Evolutionary conservation across 169 alveolate genomes (phyloP), one percentile per base, ranked within the genome.

Genomic region (Plasmodium relictum): DNA sequence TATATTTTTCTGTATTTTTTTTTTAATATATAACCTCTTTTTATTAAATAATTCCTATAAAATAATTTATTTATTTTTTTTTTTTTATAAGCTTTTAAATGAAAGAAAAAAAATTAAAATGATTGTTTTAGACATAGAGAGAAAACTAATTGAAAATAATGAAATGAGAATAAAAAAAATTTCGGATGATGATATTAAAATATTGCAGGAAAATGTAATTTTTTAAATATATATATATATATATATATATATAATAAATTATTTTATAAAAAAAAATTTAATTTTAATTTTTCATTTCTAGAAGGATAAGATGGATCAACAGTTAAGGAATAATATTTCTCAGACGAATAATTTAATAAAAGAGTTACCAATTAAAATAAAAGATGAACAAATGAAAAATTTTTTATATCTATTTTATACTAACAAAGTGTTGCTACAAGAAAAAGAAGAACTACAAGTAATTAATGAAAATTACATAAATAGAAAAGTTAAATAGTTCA

Each of bases 401-500:
- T 74, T 74, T 41, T 18, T 74, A 14, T 74, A 61, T 39, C 42
- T 74, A 20, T 74, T 74, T 20, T 74, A 74, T 39, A 74, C 88
- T 6, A 74, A 74, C 74, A 74, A 61, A 18, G 68, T 74, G 8
- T 42, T 74, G n/a, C 18, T 74, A 44, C 88, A 74, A 41, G 88
- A 74, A 16, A 61, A 63, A 52, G 88, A 74, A 44, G 88, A 74
- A 14, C 74, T 74, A 0, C 88, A 74, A 74, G 88, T 74, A 74
- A 4, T 5, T 41, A 2, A 6, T 14, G 6, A 31, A 31, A 48
- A n/a, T n/a, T 48, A 3, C 20, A 12, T 12, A 48, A 2, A 48
- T 48, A 6, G 1, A 48, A 12, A 48, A 1, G 14, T 48, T 45
- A 45, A 45, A n/a, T n/a, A n/a, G n/a, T n/a, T n/a, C n/a, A n/a